Base-by-base conservation (phyloP, 148 eudicot species). In the Dysphania ambrosioides region DNA sequence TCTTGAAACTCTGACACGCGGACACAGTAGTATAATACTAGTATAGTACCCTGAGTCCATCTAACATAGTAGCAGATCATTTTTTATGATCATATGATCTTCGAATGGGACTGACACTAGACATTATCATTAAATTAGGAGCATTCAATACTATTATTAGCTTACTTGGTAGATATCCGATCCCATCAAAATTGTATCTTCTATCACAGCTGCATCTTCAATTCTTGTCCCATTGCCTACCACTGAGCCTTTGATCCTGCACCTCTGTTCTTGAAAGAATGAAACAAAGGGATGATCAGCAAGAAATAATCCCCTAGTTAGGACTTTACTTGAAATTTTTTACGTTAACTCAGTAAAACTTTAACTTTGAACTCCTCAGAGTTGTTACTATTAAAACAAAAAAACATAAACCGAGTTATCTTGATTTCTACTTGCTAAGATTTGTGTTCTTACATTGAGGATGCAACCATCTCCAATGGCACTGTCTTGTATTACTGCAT, bases 381-480 rank as follows among this genome's bases (percentile, higher is more conserved):
- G 4, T 15, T 47, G 53, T 47, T 18, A 18, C 4, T 47, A 47
- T 15, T 47, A 5, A 47, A 21, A 16, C 16, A 16, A 47, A 21
- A 47, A 8, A 4, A 36, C 13, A 11, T 0, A 47, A 4, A 47
- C 2, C 4, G 5, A 59, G 32, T 12, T 62, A 32, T 15, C 23
- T 31, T 32, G 51, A 21, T 26, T 26, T 42, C 27, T 40, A 10
- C 21, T 42, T 40, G 18, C 26, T 31, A 51, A 19, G 26, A 12
- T 34, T n/a, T 57, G 71, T 13, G 41, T 68, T 27, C 89, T 84
- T 88, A 88, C 97, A 78, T 79, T 77, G 32, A 90, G 86, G 57
- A 93, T 79, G 86, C 96, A 93, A 30, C 96, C 97, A 36, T 85
- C 93, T 57, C 91, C 96, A 68, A 93, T 86, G 75, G 88, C 79